Base-by-base conservation (phyloP, 106 monocot genomes). In the Dendrobium officinale region DNA sequence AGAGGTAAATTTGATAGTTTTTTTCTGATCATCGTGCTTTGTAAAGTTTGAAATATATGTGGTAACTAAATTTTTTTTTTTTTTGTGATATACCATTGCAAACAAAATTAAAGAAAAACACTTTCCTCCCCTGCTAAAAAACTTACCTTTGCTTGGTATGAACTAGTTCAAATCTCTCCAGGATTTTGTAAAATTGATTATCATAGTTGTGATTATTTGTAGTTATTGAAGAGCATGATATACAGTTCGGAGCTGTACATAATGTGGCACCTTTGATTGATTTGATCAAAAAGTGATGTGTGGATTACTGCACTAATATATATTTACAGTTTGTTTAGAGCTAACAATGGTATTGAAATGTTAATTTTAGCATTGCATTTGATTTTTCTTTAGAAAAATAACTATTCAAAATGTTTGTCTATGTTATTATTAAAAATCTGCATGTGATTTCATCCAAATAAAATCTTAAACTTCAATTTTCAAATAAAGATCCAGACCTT, bases 1-100 rank as follows among this genome's bases (percentile, higher is more conserved):
- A 82, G 98, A 99, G 92, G 98, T 95, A 89, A 84, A 16, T 51
- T 77, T 7, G 6, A 8, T 8, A 7, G 13, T n/a, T 1, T 44
- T 17, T 22, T 74, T 74, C 5, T 43, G 2, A 74, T 74, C 43
- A 44, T 43, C 0, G 20, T n/a, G 41, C 74, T 74, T 1, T 41
- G 19, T 74, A 44, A 44, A 7, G 44, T 27, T 44, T 74, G 43
- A 44, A 20, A 74, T 74, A 43, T 44, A 11, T 1, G 19, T 19
- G 15, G 4, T 44, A n/a, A 74, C 20, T 74, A 44, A 37, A 37
- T 31, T 31, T 31, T 31, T 31, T 16, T 61, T 74, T 44, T 73
- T 73, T 73, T 73, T 42, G 20, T 74, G 74, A 43, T 44, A 22
- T 44, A n/a, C 20, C 19, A 74, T 74, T 74, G 72, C n/a, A 44